Evolutionary conservation across 2,329 filamentous ascomycete genomes (phyloP), one percentile per base, ranked within the genome.

Genomic region (Fusarium irregulare): DNA sequence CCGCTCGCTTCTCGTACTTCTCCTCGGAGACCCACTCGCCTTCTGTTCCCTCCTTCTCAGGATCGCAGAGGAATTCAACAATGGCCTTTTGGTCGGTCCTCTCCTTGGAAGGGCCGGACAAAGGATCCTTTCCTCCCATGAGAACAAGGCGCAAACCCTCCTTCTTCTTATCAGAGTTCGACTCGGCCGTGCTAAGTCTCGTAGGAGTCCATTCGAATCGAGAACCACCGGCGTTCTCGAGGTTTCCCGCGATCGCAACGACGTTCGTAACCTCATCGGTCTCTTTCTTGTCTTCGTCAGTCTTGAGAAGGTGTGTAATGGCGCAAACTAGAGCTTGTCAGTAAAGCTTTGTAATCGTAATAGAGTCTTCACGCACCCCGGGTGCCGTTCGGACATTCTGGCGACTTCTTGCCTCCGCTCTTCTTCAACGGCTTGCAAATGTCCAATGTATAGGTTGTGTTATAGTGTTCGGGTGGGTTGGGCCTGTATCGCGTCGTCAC

Each of bases 41-140:
- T 81, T 97, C 94, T 9, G 91, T 86, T 1, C 94, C 94, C 11
- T 89, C 90, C 71, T 87, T 86, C 3, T 91, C 85, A 30, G 81
- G 83, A 76, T 97, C 91, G 81, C 96, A 99, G 21, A 94, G 78
- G 73, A 98, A 94, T 75, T 97, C 92, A 56, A 98, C 88, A 12
- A 97, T 86, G 6, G 94, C 93, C 75, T 89, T 90, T 79, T 97
- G 92, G 64, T 88, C 83, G 28, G 81, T 81, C 57, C 85, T 83
- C 50, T 85, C 83, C 56, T 85, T 84, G 10, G 72, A 58, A 4
- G 75, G 73, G 14, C 89, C 91, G 50, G 87, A 83, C 10, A 86
- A 76, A 13, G 80, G 81, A 66, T 86, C 83, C 47, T 82, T 84
- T 16, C 88, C 88, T n/a, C 89, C 89, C 61, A 85, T 83, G 51